Evolutionary conservation across 805 yeast genomes (phyloP).

Genomic region (Wickerhamiella allomyrinae): DNA sequence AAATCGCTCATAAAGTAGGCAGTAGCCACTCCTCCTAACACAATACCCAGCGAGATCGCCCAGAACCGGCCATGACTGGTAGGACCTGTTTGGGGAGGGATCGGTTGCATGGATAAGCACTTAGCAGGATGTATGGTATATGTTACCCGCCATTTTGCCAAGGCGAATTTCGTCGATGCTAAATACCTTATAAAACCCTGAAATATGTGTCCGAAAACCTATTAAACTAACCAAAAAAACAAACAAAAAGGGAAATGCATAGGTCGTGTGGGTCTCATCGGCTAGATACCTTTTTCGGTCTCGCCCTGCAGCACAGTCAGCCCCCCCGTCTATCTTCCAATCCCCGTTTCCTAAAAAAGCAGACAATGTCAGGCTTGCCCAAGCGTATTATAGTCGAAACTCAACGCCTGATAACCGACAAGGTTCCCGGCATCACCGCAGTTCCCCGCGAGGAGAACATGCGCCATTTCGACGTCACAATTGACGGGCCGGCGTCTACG

Average conservation of each 20-base stretch:
- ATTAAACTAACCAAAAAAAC: too few species aligned
- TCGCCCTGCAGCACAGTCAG: conserved; percentile 1
- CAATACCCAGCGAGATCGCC: conserved; percentile 19
- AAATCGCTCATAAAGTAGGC: conserved; percentile 20
- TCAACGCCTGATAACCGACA: conserved; percentile 79
- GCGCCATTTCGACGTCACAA: conserved; percentile 80
- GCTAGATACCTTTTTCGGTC: too few species aligned
- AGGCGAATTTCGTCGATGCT: too few species aligned
- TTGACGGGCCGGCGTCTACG: conserved; percentile 81
- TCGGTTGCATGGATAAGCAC: conserved; percentile 5
- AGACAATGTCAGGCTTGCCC: conserved; percentile 38
- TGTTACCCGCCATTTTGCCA: too few species aligned
- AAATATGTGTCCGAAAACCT: too few species aligned
- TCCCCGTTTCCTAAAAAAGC: background rate
- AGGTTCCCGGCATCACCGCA: conserved; percentile 92
- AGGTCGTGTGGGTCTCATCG: too few species aligned
- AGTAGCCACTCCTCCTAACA: conserved; percentile 18
- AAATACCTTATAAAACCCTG: too few species aligned
- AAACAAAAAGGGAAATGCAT: too few species aligned
- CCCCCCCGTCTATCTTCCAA: background rate
- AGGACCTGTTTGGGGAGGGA: conserved; percentile 12
- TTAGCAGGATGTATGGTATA: too few species aligned
- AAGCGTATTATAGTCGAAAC: conserved; percentile 95
- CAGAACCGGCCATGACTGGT: conserved; percentile 20
- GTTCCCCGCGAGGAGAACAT: conserved; percentile 87